Conservation (phyloP, 345 rosid genomes). For the Eucalyptus camaldulensis region DNA sequence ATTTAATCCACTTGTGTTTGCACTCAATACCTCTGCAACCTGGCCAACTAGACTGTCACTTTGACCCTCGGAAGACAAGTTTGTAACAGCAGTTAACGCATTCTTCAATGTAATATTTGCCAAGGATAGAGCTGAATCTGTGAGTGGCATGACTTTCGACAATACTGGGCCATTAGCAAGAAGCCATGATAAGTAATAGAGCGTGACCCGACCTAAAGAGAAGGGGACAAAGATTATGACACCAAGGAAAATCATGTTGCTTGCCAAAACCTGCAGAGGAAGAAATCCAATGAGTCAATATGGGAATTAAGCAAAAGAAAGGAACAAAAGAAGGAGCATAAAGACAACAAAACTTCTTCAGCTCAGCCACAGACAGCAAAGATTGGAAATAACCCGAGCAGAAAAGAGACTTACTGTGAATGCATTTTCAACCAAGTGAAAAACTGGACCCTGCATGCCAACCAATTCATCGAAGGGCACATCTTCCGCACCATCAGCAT, state of each 20-base stretch:
- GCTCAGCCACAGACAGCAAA: not conserved
- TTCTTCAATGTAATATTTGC: conserved; percentile 67
- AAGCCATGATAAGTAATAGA: conserved; percentile 66
- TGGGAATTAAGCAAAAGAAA: not conserved
- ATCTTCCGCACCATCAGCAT: conserved; percentile 99
- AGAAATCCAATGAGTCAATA: not conserved
- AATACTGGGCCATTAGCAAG: conserved; percentile 73
- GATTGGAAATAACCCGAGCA: not conserved
- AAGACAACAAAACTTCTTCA: not conserved
- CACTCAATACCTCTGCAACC: conserved; percentile 51
- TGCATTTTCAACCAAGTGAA: conserved; percentile 99
- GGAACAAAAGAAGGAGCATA: not conserved
- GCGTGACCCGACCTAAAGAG: conserved; percentile 71
- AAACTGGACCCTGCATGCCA: conserved; percentile 99
- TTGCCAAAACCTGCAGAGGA: conserved; percentile 77
- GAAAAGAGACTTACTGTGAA: conserved; percentile 66
- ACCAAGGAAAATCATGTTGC: conserved; percentile 99
- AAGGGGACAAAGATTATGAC: conserved; percentile 91
- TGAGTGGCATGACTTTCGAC: conserved; percentile 51
- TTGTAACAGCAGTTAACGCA: conserved; percentile 61
- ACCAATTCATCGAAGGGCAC: conserved; percentile 99
- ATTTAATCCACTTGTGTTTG: conserved; percentile 42
- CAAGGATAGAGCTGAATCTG: conserved; percentile 56
- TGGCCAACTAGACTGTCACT: conserved; percentile 43
- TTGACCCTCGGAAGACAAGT: conserved; percentile 67